A percentile compares a stretch with the other conserved stretches of the same genome.
Conservation (phyloP, 106 monocot species). For the Cymbidium sinense region DNA sequence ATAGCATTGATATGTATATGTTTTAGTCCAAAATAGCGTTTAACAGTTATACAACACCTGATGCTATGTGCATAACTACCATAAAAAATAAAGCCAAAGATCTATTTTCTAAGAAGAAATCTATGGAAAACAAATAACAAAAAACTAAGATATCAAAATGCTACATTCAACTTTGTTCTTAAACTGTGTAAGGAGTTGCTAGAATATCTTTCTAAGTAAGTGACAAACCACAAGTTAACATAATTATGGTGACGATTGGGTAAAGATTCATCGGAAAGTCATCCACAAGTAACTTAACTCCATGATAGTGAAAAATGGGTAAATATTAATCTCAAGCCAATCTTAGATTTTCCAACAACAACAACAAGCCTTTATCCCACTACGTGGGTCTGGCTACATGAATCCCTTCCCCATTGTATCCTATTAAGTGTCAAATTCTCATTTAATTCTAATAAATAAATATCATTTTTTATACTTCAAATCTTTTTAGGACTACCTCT, state of each 20-base stretch:
- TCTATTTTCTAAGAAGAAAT: not conserved
- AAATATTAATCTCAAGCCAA: not conserved
- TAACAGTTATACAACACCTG: not conserved
- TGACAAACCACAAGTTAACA: too few relatives aligned
- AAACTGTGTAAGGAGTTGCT: too few relatives aligned
- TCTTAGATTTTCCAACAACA: not conserved
- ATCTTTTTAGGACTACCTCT: too few relatives aligned
- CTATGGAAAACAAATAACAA: not conserved
- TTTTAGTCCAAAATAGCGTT: not conserved
- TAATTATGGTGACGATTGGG: not conserved
- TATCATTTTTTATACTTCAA: too few relatives aligned
- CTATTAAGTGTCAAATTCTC: too few relatives aligned
- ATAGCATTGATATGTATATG: too few relatives aligned
- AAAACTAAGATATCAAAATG: not conserved
- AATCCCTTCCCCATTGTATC: too few relatives aligned
- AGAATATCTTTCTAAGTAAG: too few relatives aligned
- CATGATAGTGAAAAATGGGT: not conserved
- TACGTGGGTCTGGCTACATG: too few relatives aligned
- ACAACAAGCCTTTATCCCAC: too few relatives aligned
- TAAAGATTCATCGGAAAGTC: not conserved
- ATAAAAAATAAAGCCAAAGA: not conserved
- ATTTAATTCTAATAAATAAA: too few relatives aligned
- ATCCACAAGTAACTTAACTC: not conserved
- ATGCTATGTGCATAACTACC: not conserved
- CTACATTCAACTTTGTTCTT: not conserved